Base-by-base conservation (phyloP, 202 grass and related monocot species). In the Carex sylvatica region DNA sequence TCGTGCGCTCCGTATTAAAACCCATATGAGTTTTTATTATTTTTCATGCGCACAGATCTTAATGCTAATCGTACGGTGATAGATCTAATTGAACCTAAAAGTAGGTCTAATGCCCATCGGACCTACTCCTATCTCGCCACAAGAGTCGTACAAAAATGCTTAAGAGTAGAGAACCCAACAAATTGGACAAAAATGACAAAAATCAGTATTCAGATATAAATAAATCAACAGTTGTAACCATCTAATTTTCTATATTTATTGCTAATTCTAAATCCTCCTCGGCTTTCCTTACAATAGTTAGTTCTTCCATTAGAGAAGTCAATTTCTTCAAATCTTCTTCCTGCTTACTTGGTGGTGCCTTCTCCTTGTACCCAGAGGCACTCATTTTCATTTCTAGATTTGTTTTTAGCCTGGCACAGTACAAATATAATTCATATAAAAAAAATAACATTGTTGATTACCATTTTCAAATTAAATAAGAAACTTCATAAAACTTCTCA, bases 261-360 rank as follows among this genome's bases (percentile, higher is more conserved):
- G 70, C 85, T 84, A 30, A 68, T 70, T 93, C 91, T 76, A 99
- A 23, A 64, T 93, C 94, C 83, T 87, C 87, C 87, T 98, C 92
- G 16, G 96, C 96, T 86, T 93, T 91, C 65, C 72, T 79, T 49
- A 98, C 89, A 36, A 95, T 84, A 61, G 80, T 84, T 19, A 98
- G 81, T 47, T 98, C 92, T 84, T 98, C 89, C 19, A 98, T 61
- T 4, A 93, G 58, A 74, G 87, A 66, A 16, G 69, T 86, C 51
- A 95, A 87, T 64, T 90, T 99, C 22, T 78, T 92, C 73, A 90
- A 83, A 58, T 95, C 92, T 47, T 99, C 96, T 63, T 93, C 85
- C 72, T 99, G 89, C 24, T 91, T 78, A 16, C 9, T 95, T 33
- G 56, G 84, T 9, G 96, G 92, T 33, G 96, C 96, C 84, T 90